These are phyloP conservation scores for Clitoria ternatea DNA, from an alignment of 306 rosid genomes.

Conservation along the genomic window DNA sequence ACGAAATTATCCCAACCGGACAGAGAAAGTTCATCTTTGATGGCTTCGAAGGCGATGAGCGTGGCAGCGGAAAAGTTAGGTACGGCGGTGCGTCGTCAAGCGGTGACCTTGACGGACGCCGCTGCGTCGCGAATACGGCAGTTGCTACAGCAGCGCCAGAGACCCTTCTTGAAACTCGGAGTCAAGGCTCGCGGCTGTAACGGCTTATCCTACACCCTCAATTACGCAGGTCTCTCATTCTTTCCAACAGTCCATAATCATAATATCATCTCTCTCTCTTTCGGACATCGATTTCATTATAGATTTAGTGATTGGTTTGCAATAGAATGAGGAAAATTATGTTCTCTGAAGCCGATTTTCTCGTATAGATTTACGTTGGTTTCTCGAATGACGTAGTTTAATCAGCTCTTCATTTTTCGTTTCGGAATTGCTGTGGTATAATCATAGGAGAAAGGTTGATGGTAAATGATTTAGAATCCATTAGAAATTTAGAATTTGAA, in stretches of 20 bases:
- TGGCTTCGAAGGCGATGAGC: conserved; percentile 54
- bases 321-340: neutral
- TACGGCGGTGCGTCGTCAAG: conserved; percentile 62
- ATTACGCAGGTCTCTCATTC: conserved; percentile 62
- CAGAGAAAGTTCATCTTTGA: neutral
- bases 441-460: neutral
- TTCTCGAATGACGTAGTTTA: neutral
- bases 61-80: conserved; percentile 40
- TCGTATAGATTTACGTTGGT: neutral
- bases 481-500: neutral
- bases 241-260: neutral
- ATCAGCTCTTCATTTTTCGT: neutral
- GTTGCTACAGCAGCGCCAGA: conserved; percentile 70
- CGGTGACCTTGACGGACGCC: conserved; percentile 57
- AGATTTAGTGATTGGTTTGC: neutral
- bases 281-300: no score
- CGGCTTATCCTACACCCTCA: conserved; percentile 82
- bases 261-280: neutral
- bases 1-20: neutral
- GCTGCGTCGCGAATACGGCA: conserved; percentile 69
- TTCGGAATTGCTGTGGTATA: neutral
- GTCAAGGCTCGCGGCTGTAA: conserved; percentile 97
- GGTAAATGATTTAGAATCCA: neutral
- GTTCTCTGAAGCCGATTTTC: neutral
- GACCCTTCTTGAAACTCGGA: conserved; percentile 72